Evolutionary conservation across 78 protist genomes (phyloP).

Genomic region (Corallochytrium limacisporum): DNA sequence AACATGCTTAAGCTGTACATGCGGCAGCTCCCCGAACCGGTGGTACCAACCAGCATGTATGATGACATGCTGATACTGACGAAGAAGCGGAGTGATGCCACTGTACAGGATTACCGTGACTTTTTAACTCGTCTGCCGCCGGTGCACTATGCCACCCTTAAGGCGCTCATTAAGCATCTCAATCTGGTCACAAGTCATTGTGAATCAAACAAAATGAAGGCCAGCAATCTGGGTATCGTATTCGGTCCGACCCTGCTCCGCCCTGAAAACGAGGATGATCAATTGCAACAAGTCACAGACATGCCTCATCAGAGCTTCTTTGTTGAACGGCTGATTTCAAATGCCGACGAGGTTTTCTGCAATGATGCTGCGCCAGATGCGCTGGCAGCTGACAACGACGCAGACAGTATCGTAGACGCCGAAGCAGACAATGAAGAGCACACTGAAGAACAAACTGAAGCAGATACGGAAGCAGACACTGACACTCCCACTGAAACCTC

Average conservation of each 20-base stretch:
- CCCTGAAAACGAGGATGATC: neutral
- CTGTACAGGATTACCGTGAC: neutral
- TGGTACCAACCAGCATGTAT: neutral
- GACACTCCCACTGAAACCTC: too few relatives aligned
- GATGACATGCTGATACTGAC: neutral
- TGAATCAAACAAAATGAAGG: neutral
- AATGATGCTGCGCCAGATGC: too few relatives aligned
- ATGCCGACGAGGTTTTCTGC: too few relatives aligned
- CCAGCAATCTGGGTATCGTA: slow-evolving; percentile 3
- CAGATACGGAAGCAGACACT: too few relatives aligned
- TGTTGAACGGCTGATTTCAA: too few relatives aligned
- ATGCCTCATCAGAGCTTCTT: too few relatives aligned
- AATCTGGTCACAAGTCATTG: neutral
- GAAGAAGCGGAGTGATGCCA: neutral
- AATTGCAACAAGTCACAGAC: too few relatives aligned
- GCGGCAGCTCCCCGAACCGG: slow-evolving; percentile 3
- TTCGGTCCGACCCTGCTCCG: slow-evolving; percentile 16
- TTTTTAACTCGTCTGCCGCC: neutral
- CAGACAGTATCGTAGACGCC: too few relatives aligned
- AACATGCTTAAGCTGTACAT: slow-evolving; percentile 8
- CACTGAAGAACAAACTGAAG: too few relatives aligned
- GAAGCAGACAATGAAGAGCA: too few relatives aligned
- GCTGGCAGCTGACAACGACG: too few relatives aligned
- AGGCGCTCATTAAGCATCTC: neutral
- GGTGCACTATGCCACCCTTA: neutral